Evolutionary conservation across 176 grass and related monocot species (phyloP).

Genomic region (Melocanna baccifera): DNA sequence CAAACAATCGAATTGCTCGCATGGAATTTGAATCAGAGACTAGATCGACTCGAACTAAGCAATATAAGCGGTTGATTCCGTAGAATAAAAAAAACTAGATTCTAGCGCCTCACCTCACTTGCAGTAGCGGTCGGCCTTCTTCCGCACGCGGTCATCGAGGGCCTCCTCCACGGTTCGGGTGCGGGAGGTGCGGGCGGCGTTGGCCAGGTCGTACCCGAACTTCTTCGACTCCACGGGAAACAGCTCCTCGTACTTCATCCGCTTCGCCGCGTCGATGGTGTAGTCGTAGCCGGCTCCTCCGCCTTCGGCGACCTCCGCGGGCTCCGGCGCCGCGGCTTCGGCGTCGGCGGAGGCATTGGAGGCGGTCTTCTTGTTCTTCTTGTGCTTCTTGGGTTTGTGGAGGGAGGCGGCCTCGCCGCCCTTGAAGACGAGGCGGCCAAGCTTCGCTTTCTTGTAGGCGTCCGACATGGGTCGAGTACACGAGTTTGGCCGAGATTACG

Average conservation of each 20-base stretch:
- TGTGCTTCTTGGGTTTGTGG: conserved; percentile 79
- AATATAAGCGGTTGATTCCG: background rate
- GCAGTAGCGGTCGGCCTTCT: conserved; percentile 99
- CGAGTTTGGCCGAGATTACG: background rate
- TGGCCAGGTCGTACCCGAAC: conserved; percentile 82
- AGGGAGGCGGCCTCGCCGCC: conserved; percentile 88
- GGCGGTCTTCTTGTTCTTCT: conserved; percentile 63
- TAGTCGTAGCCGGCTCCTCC: conserved; percentile 52
- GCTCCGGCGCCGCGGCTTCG: background rate
- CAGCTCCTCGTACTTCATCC: conserved; percentile 95
- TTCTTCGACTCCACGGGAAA: conserved; percentile 93
- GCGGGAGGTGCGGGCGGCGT: conserved; percentile 53
- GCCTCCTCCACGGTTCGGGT: conserved; percentile 71
- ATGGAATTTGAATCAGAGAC: background rate
- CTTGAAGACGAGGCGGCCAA: conserved; percentile 90
- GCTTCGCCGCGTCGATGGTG: conserved; percentile 98
- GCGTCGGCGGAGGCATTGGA: conserved; percentile 35
- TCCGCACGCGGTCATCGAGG: conserved; percentile 83
- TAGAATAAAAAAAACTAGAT: conserved; percentile 47
- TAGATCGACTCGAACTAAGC: conserved; percentile 2
- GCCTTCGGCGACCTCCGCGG: conserved; percentile 19
- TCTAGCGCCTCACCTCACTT: conserved; percentile 62
- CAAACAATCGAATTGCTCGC: background rate
- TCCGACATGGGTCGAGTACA: conserved; percentile 51
- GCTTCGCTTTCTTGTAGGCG: conserved; percentile 82